A percentile compares a stretch with the other conserved stretches of the same genome.
phyloP scores from a whole-genome alignment of 768 basidiomycete species.

The Leccinum variicolor region DNA sequence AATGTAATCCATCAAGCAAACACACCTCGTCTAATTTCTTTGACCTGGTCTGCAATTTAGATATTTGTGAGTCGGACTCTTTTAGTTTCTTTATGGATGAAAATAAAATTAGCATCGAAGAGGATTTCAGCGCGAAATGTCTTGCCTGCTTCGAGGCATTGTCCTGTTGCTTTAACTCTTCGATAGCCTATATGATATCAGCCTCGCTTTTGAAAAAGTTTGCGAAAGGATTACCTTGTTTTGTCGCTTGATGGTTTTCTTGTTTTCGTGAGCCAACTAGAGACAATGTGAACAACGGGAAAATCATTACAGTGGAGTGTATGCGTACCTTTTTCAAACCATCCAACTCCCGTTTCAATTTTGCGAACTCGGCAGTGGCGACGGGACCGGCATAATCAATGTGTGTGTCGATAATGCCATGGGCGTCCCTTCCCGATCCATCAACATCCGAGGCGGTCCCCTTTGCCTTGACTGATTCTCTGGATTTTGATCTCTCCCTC shows the following conservation, averaged over 20 bases:
- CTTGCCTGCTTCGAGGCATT: conserved; percentile 37
- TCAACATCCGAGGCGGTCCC: conserved; percentile 25
- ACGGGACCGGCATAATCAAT: conserved; percentile 32
- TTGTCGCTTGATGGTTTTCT: conserved; percentile 53
- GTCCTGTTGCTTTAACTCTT: conserved; percentile 48
- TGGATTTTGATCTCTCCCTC: conserved; percentile 36
- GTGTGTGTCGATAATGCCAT: conserved; percentile 13
- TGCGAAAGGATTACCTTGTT: conserved; percentile 43
- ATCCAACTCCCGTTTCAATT: conserved; percentile 57
- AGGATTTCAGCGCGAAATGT: not conserved
- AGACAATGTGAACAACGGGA: conserved; percentile 2
- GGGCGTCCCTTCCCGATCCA: conserved; percentile 24
- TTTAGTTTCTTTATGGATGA: conserved; percentile 35
- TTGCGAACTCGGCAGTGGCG: conserved; percentile 48
- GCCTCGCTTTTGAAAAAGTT: not conserved
- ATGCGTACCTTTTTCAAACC: conserved; percentile 42
- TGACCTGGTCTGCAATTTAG: conserved; percentile 42
- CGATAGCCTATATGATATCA: conserved; percentile 42
- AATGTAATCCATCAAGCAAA: not conserved
- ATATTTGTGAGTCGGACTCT: conserved; percentile 44
- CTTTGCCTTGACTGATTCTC: conserved; percentile 30
- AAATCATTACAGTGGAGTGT: not conserved
- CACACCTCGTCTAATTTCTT: conserved; percentile 59
- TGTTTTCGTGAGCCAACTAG: conserved; percentile 41
- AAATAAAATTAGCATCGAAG: conserved; percentile 1